These are phyloP conservation scores for Globisporangium paroecandrum DNA, from an alignment of 352 stramenopile species.

Conservation along the genomic window DNA sequence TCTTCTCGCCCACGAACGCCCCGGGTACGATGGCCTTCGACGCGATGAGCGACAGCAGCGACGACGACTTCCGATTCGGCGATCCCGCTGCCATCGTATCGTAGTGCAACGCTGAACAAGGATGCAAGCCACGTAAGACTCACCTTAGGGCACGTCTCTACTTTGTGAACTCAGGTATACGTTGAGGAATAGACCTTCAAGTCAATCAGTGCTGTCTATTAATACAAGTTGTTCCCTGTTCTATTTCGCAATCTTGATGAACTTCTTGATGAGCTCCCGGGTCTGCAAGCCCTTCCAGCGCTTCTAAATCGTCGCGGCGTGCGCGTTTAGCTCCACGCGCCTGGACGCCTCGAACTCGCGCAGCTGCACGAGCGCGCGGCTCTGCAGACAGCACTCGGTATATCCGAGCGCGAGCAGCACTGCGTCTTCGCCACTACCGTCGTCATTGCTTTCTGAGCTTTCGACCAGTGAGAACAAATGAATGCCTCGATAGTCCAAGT, in stretches of 20 bases:
- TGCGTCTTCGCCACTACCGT: conserved; percentile 3
- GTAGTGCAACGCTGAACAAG: not conserved
- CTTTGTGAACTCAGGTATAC: not conserved
- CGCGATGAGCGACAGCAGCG: conserved; percentile 30
- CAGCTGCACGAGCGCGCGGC: conserved; percentile 32
- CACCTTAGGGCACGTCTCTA: not conserved
- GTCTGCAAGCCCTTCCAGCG: conserved; percentile 53
- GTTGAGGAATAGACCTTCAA: no score
- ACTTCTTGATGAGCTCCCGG: conserved; percentile 45
- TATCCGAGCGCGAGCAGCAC: conserved; percentile 35
- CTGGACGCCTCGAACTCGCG: conserved; percentile 40
- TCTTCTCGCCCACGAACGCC: conserved; percentile 13
- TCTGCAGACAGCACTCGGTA: conserved; percentile 42
- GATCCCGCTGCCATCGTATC: not conserved
- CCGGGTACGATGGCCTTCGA: conserved; percentile 26
- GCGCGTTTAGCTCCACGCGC: conserved; percentile 24
- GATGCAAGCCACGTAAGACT: not conserved
- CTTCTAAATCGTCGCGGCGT: conserved; percentile 51
- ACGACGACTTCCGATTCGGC: conserved; percentile 13
- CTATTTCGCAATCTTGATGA: conserved; percentile 24
- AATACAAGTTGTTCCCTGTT: not conserved
- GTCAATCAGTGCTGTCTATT: not conserved
- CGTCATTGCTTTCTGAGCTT: not conserved
- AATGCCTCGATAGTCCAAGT: conserved; percentile 46
- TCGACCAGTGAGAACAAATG: conserved; percentile 33